These are phyloP conservation scores for Vitis hybrid DNA, from an alignment of 177 flowering plant genomes.

Conservation along the genomic window DNA sequence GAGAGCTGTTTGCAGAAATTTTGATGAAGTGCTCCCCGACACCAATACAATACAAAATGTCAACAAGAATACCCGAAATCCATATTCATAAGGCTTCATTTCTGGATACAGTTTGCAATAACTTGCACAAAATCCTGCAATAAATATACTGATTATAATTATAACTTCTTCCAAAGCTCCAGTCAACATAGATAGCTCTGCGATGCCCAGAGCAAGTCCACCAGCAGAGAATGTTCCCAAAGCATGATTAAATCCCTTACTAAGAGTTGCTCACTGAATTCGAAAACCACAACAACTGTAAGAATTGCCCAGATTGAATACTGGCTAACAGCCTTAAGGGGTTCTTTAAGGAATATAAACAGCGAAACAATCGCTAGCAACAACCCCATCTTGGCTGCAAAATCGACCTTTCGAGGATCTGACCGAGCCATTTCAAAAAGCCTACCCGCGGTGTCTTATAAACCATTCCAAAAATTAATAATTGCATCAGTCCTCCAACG, in stretches of 20 bases:
- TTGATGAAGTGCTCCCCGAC: constrained; percentile 54
- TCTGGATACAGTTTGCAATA: constrained; percentile 61
- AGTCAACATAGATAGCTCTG: constrained; percentile 42
- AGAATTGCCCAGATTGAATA: constrained; percentile 61
- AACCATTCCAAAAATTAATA: background rate
- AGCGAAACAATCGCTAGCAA: constrained; percentile 43
- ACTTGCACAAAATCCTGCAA: constrained; percentile 49
- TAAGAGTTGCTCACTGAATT: constrained; percentile 68
- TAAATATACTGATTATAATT: constrained; percentile 50
- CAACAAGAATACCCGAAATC: constrained; percentile 65
- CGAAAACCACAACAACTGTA: constrained; percentile 57
- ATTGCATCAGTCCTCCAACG: constrained; percentile 15
- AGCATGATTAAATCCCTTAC: constrained; percentile 68
- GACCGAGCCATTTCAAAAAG: constrained; percentile 41
- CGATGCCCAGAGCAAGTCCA: constrained; percentile 64
- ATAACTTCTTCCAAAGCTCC: constrained; percentile 49
- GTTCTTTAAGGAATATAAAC: constrained; percentile 41
- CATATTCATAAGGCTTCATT: constrained; percentile 69
- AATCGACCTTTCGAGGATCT: constrained; percentile 53
- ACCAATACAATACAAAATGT: constrained; percentile 59
- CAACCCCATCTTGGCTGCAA: constrained; percentile 52
- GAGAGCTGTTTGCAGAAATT: constrained; percentile 53
- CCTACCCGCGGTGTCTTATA: constrained; percentile 18
- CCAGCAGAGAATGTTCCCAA: constrained; percentile 71
- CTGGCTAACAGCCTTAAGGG: constrained; percentile 25